These are phyloP conservation scores for Eragrostis nindensis DNA, from an alignment of 176 grass and related monocot species.

Conservation along the genomic window DNA sequence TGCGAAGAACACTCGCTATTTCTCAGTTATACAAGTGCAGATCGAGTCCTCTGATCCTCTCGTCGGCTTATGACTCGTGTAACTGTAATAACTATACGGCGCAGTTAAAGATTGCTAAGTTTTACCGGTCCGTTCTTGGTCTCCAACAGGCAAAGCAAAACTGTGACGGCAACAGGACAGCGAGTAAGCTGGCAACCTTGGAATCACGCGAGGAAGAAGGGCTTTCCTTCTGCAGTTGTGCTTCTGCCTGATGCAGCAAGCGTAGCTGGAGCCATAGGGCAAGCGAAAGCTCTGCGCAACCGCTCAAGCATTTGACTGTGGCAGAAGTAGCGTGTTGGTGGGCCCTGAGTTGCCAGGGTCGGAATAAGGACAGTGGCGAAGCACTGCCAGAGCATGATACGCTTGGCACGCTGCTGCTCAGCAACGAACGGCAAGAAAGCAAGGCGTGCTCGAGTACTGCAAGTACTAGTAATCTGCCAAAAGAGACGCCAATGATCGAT, in stretches of 20 bases:
- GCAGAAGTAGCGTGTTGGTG: background rate
- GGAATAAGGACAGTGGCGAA: background rate
- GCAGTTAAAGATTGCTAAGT: constrained; percentile 31
- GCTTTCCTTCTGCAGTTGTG: background rate
- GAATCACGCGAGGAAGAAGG: constrained; percentile 31
- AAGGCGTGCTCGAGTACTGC: constrained; percentile 30
- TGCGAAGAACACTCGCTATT: background rate
- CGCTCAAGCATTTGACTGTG: constrained; percentile 45
- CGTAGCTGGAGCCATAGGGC: background rate
- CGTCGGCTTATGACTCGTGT: background rate
- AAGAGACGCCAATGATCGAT: background rate
- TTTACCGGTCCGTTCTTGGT: background rate
- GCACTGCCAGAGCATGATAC: background rate
- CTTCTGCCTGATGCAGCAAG: background rate
- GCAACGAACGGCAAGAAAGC: constrained; percentile 18
- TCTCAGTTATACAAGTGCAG: too few species aligned
- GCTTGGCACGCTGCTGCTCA: background rate
- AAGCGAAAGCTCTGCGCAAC: background rate
- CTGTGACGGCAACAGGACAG: constrained; percentile 19
- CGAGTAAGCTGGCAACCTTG: constrained; percentile 12
- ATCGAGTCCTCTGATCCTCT: too few species aligned
- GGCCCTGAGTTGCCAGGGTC: background rate
- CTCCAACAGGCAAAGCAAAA: background rate
- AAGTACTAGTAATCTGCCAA: background rate
- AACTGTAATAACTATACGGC: too few species aligned